These are phyloP conservation scores for Acanthamoeba quina DNA, from an alignment of 208 protist genomes.

Conservation along the genomic window DNA sequence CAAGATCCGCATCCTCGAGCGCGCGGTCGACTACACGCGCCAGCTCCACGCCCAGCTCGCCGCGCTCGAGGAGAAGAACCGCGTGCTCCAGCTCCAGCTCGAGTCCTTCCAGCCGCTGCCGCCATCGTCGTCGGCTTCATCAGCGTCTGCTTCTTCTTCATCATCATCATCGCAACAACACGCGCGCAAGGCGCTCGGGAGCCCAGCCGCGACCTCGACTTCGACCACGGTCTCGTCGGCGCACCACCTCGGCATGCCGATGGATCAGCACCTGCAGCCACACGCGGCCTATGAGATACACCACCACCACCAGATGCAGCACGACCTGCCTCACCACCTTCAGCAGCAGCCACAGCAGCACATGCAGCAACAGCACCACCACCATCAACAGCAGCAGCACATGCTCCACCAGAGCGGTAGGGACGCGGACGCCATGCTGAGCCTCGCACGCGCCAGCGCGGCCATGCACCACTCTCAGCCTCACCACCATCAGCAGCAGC, in stretches of 20 bases:
- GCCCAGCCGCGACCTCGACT: not conserved
- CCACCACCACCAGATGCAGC: not conserved
- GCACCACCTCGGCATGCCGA: not conserved
- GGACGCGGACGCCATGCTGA: not conserved
- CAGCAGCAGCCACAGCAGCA: not conserved
- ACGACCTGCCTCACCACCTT: not conserved
- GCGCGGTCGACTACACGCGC: slow-evolving; percentile 51
- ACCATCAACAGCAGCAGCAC: not conserved
- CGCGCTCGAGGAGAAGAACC: slow-evolving; percentile 57
- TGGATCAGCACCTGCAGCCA: not conserved
- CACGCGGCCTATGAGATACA: not conserved
- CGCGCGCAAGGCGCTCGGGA: not conserved
- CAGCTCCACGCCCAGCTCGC: slow-evolving; percentile 45
- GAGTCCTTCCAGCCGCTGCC: not conserved
- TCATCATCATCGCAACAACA: not conserved
- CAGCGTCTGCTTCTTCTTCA: no score
- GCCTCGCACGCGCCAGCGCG: slow-evolving; percentile 12
- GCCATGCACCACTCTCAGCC: not conserved
- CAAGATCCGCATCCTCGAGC: slow-evolving; percentile 45
- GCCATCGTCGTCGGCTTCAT: not conserved
- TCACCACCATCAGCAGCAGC: not conserved
- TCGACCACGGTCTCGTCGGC: not conserved
- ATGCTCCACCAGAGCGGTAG: not conserved
- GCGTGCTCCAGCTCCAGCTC: slow-evolving; percentile 35
- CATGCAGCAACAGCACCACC: not conserved